Evolutionary conservation across 257 asterid genomes (phyloP).

Genomic region (Anisodus tanguticus): DNA sequence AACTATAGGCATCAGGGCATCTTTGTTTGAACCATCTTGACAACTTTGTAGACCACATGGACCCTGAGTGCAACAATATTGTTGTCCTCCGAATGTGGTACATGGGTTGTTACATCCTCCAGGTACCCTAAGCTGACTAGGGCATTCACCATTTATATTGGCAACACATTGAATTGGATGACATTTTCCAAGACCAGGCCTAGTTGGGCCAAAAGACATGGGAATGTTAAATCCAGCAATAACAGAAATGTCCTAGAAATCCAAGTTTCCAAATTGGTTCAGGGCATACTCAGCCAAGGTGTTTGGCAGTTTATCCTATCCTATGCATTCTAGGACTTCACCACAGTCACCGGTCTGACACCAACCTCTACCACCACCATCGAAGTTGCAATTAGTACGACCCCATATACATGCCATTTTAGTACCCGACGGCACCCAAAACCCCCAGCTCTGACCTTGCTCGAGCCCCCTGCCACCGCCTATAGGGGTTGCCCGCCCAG

Average conservation of each 20-base stretch:
- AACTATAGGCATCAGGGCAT: slow-evolving; percentile 56
- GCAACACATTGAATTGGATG: slow-evolving; percentile 42
- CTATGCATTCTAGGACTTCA: slow-evolving; percentile 52
- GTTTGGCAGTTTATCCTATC: slow-evolving; percentile 55
- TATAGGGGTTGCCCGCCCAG: slow-evolving; percentile 40
- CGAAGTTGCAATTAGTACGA: slow-evolving; percentile 64
- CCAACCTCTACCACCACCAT: slow-evolving; percentile 52
- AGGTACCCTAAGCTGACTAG: slow-evolving; percentile 36
- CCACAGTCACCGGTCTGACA: slow-evolving; percentile 71
- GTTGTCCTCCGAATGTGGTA: slow-evolving; percentile 38
- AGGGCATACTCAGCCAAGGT: slow-evolving; percentile 64
- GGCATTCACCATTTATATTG: slow-evolving; percentile 55
- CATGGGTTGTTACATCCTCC: slow-evolving; percentile 62
- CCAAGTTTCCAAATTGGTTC: slow-evolving; percentile 45
- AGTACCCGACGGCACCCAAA: slow-evolving; percentile 42
- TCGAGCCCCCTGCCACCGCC: slow-evolving; percentile 44
- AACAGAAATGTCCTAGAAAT: slow-evolving; percentile 59
- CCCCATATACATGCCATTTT: slow-evolving; percentile 58
- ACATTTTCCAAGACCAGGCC: slow-evolving; percentile 32
- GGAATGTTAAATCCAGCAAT: slow-evolving; percentile 70
- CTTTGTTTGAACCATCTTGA: slow-evolving; percentile 54
- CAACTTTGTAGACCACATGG: slow-evolving; percentile 35
- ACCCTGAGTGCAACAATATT: slow-evolving; percentile 50
- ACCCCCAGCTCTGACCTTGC: slow-evolving; percentile 42
- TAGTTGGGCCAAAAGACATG: slow-evolving; percentile 48